Evolutionary conservation across 2,329 filamentous ascomycete species (phyloP).

Genomic region (Fusarium lyarnte): DNA sequence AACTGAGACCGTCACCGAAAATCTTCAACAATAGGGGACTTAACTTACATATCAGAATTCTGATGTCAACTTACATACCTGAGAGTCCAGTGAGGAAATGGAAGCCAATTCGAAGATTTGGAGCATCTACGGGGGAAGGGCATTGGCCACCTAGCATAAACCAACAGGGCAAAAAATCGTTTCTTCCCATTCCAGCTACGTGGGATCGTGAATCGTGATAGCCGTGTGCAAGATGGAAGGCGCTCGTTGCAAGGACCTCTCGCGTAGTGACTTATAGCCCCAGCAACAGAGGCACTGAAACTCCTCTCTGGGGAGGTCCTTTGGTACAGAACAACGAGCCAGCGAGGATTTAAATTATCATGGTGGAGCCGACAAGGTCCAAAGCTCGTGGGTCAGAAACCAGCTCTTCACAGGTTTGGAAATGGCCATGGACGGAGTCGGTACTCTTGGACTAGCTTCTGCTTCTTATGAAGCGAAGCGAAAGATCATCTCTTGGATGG

Average conservation of each 20-base stretch:
- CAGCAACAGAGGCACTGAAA: background rate
- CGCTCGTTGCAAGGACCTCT: constrained; percentile 8
- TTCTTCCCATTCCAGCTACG: constrained; percentile 22
- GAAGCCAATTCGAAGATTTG: constrained; percentile 30
- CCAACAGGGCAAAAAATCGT: constrained; percentile 11
- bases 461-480: constrained; percentile 7
- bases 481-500: constrained; percentile 29
- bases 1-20: constrained; percentile 7
- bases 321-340: constrained; percentile 7
- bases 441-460: constrained; percentile 19
- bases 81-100: constrained; percentile 14
- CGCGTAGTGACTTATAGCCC: background rate
- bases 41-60: constrained; percentile 4
- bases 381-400: constrained; percentile 27
- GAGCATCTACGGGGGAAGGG: constrained; percentile 5
- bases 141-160: constrained; percentile 20
- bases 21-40: constrained; percentile 6
- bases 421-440: constrained; percentile 1
- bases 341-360: constrained; percentile 22
- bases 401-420: constrained; percentile 28
- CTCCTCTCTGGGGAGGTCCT: constrained; percentile 1
- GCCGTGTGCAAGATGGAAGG: constrained; percentile 1
- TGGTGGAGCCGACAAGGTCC: constrained; percentile 26
- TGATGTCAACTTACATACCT: constrained; percentile 21
- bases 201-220: constrained; percentile 4